Base-by-base conservation (phyloP, 495 filamentous ascomycete genomes). In the Delitschia confertaspora region DNA sequence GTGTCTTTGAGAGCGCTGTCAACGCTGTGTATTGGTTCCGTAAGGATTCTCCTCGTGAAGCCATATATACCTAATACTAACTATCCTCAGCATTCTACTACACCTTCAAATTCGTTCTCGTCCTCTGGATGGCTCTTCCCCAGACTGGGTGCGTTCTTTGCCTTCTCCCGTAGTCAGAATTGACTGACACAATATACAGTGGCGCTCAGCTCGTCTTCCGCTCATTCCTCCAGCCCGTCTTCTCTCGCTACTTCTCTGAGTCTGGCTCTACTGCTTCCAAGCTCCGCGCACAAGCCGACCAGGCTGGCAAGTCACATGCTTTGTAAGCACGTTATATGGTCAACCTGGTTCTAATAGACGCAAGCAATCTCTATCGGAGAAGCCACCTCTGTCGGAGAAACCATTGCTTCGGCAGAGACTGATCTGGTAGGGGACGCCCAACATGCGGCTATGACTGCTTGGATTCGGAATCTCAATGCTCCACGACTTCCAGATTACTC, bases 11-110 rank as follows among this genome's bases (percentile, higher is more conserved):
- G 78, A 93, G 86, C 60, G 76, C 83, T 42, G 70, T 99, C 60
- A 91, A 73, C 65, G 88, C 93, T 46, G 84, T 93, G 32, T 99
- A 99, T 76, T 99, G 91, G 91, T 89, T 99, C 74, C 91, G 76
- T 80, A 74, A 51, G 75, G 69, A 20, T 24, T 36, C 19, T 38
- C 34, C 19, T 22, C 3, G 10, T 13, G 14, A 24, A 17, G 13
- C 17, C 10, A 2, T n/a, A 16, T 26, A 22, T 13, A 25, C 17
- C 33, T n/a, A 42, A 10, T 40, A 14, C 40, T 49, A 18, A 39
- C 24, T 19, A 24, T 24, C 6, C 7, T 38, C 44, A 79, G 76
- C 91, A 59, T 99, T 99, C 76, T 99, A 99, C 79, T 99, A 86
- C 69, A 91, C 88, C 69, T 96, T 96, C 82, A 99, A 99, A 73